Conservation (phyloP, 108 stramenopile species). For the Cyclotella sp. region DNA sequence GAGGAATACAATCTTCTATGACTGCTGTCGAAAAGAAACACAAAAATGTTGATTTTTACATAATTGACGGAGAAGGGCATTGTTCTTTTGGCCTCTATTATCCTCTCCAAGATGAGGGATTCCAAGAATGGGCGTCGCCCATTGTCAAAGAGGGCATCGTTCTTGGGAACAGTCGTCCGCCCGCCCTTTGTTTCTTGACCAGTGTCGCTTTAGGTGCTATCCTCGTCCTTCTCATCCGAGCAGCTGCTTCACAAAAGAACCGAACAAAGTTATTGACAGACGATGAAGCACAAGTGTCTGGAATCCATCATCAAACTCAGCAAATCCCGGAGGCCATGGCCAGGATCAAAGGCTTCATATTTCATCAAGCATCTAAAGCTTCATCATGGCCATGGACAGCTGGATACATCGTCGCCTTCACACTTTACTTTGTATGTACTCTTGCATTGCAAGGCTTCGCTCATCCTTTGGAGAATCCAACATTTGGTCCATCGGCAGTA, state of each 20-base stretch:
- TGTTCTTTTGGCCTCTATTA: slow-evolving; percentile 66
- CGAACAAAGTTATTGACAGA: slow-evolving; percentile 8
- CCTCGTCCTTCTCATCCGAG: not conserved
- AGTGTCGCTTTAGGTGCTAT: slow-evolving; percentile 32
- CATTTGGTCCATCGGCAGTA: slow-evolving; percentile 53
- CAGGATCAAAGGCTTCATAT: slow-evolving; percentile 2
- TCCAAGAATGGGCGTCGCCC: slow-evolving; percentile 43
- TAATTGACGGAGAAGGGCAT: slow-evolving; percentile 60
- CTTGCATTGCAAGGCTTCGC: slow-evolving; percentile 50
- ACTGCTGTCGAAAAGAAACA: slow-evolving; percentile 47
- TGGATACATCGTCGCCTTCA: slow-evolving; percentile 33
- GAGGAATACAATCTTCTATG: slow-evolving; percentile 37
- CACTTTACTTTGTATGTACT: slow-evolving; percentile 48
- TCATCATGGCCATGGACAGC: slow-evolving; percentile 42
- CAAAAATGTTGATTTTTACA: slow-evolving; percentile 47
- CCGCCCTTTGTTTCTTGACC: slow-evolving; percentile 30
- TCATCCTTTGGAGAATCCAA: slow-evolving; percentile 61
- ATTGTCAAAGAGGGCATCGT: slow-evolving; percentile 51
- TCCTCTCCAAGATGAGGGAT: slow-evolving; percentile 49
- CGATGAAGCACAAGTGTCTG: slow-evolving; percentile 1
- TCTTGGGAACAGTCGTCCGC: slow-evolving; percentile 10
- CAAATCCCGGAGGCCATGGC: not conserved
- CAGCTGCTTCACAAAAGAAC: not conserved
- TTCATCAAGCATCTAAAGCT: slow-evolving; percentile 16
- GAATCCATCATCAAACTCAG: not conserved